A percentile compares a stretch with the other conserved stretches of the same genome.
phyloP scores from a whole-genome alignment of 768 basidiomycete species.

The Amanita pallidorosea region DNA sequence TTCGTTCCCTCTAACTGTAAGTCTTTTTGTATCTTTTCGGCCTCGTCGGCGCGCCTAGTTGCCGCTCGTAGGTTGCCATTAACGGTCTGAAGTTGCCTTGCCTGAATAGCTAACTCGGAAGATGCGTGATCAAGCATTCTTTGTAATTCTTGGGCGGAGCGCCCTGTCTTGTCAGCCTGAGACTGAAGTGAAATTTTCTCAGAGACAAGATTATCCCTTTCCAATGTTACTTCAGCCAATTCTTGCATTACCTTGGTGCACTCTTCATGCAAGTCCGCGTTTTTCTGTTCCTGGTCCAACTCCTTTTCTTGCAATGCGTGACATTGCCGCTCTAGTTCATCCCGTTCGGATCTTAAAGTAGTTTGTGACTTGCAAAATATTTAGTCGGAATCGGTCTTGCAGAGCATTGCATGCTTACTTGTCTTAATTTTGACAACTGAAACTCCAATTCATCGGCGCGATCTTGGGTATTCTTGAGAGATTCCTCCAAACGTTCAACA shows the following conservation, averaged over 20 bases:
- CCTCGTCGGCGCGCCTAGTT: conserved; percentile 60
- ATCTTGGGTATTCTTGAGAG: conserved; percentile 70
- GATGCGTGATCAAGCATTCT: conserved; percentile 47
- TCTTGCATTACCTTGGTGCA: conserved; percentile 27
- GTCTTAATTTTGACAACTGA: conserved; percentile 68
- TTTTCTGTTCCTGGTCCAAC: conserved; percentile 34
- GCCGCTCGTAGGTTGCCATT: conserved; percentile 61
- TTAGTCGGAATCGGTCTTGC: background rate
- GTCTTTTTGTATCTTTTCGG: conserved; percentile 59
- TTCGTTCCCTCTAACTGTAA: conserved; percentile 71
- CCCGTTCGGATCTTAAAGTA: conserved; percentile 50
- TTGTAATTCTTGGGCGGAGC: conserved; percentile 40
- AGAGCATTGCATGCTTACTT: conserved; percentile 19
- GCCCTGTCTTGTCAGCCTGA: conserved; percentile 34
- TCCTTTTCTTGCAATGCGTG: conserved; percentile 30
- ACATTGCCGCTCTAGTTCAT: conserved; percentile 39
- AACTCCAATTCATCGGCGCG: conserved; percentile 79
- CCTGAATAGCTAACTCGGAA: conserved; percentile 39
- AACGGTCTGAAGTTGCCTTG: conserved; percentile 45
- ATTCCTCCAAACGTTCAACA: conserved; percentile 60
- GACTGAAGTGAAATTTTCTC: conserved; percentile 41
- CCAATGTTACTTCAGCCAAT: conserved; percentile 30
- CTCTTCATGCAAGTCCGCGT: conserved; percentile 34
- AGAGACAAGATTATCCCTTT: conserved; percentile 35
- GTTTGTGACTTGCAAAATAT: conserved; percentile 34